Evolutionary conservation across 2,329 filamentous ascomycete genomes (phyloP).

Genomic region (Fusarium incarnatum): DNA sequence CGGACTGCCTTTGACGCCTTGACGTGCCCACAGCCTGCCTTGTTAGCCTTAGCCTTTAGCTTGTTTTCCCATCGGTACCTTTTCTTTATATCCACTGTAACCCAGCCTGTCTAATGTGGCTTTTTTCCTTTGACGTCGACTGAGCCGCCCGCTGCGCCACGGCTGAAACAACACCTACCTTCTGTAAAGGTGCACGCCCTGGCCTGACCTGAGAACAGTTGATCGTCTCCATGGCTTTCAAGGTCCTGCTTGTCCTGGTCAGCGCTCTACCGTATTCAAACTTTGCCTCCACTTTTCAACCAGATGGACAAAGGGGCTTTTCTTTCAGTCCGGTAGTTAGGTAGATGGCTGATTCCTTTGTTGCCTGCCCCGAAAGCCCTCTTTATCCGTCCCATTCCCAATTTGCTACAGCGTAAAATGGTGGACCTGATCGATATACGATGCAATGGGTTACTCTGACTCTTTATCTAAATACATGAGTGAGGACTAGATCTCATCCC

Average conservation of each 20-base stretch:
- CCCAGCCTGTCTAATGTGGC: neutral
- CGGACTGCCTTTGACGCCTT: neutral
- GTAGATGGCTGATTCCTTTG: conserved; percentile 4
- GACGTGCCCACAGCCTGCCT: neutral
- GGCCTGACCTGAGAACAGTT: neutral
- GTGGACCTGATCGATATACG: neutral
- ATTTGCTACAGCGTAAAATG: conserved; percentile 21
- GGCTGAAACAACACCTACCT: conserved; percentile 24
- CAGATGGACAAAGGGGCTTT: conserved; percentile 16
- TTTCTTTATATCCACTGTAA: neutral
- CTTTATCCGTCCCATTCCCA: conserved; percentile 1
- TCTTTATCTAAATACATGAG: conserved; percentile 4
- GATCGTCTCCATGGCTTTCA: conserved; percentile 8
- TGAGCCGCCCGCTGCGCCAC: conserved; percentile 21
- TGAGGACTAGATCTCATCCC: neutral
- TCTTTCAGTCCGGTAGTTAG: conserved; percentile 7
- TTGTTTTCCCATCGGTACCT: neutral
- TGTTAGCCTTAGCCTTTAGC: neutral
- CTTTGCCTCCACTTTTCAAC: conserved; percentile 25
- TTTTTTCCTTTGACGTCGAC: neutral
- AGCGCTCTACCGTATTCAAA: neutral
- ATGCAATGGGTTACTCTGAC: neutral
- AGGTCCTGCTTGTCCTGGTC: conserved; percentile 7
- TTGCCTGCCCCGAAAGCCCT: neutral
- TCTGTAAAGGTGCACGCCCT: neutral